Base-by-base conservation (phyloP, 2,329 filamentous ascomycete genomes). In the Colletotrichum sp. region DNA sequence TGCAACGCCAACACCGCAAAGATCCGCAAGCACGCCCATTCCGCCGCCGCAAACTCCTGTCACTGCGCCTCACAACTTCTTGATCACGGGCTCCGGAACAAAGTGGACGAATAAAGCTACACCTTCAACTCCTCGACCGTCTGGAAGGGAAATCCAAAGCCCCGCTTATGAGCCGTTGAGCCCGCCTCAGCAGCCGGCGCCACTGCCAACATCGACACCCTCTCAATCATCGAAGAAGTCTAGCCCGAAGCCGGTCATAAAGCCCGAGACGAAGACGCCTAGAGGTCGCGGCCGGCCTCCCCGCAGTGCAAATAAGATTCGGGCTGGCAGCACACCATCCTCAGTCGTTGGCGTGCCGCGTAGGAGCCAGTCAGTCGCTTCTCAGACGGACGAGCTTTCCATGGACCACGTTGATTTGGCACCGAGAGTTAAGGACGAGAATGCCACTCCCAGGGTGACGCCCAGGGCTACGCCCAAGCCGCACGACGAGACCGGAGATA, bases 121-220 rank as follows among this genome's bases (percentile, higher is more conserved):
- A 1, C 89, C 90, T 6, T 91, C 91, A 6, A 93, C 92, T 2
- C 92, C 92, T 3, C 82, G 83, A 22, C 85, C 84, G 12, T 78
- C 83, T 13, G 79, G 75, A 22, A 74, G 39, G 70, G 87, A 88
- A 63, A 82, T 86, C 19, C 86, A 87, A 39, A 90, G 90, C 74
- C 92, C 92, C 4, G 87, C 88, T 5, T 89, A 86, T 73, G 92
- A 93, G 78, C 91, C 91, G 1, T 84, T 93, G 6, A 93, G 91
- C 77, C 92, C 92, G 4, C 85, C 90, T 2, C 81, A 84, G 59
- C 83, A 83, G 34, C 81, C 85, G 64, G 82, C 85, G 39, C 84
- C 85, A 19, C 76, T 87, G 16, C 81, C 84, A 22, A 84, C 83
- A 57, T 79, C 82, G 49, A 77, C 84, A 78, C 79, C 84, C 71